Conservation (phyloP, 768 basidiomycete species). For the Agrocybe praecox region DNA sequence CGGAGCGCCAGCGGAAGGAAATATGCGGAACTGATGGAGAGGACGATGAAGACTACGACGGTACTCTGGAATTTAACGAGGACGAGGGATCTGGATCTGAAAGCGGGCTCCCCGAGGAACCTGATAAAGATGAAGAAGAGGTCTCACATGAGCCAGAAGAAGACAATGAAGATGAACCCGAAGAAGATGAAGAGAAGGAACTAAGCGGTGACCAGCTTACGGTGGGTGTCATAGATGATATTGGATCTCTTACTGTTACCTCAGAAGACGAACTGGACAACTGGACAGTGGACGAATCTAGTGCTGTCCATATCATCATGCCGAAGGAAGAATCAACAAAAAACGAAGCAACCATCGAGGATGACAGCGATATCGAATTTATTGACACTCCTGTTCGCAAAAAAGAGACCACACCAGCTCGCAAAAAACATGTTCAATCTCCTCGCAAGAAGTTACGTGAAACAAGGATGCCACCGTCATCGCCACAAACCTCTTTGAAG, state of each 20-base stretch:
- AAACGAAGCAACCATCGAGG: background rate
- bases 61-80: background rate
- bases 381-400: constrained; percentile 17
- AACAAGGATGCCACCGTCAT: background rate
- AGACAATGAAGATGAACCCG: background rate
- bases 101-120: background rate
- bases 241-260: background rate
- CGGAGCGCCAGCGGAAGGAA: constrained; percentile 56
- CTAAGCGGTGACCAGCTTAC: background rate
- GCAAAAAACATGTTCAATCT: background rate
- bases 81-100: background rate
- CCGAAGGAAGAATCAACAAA: constrained; percentile 11
- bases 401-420: background rate
- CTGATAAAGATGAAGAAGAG: background rate
- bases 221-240: background rate
- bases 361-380: constrained; percentile 35
- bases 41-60: constrained; percentile 23
- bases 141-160: background rate
- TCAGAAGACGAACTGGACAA: constrained; percentile 51
- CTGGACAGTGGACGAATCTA: constrained; percentile 43
- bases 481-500: background rate
- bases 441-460: background rate
- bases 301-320: constrained; percentile 32
- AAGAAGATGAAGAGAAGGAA: constrained; percentile 1
- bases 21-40: constrained; percentile 49